These are phyloP conservation scores for Ettlia oleoabundans DNA, from an alignment of 139 green algal species.

Conservation along the genomic window DNA sequence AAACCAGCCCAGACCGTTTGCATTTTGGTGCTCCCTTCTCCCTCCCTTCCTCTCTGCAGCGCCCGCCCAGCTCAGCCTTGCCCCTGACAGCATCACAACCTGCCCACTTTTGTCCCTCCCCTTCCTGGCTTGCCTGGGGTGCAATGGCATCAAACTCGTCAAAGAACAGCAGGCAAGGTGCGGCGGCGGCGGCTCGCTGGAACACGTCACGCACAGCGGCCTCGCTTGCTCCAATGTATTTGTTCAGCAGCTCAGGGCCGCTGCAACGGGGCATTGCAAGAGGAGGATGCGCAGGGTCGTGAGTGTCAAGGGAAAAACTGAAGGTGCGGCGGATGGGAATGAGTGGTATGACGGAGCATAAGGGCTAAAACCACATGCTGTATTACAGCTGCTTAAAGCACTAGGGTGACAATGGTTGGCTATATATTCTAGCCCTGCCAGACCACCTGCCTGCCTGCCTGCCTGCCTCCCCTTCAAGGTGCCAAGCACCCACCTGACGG, in stretches of 20 bases:
- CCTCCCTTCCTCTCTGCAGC: neutral
- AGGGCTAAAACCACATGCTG: too few relatives aligned
- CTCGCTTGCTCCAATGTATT: constrained; percentile 97
- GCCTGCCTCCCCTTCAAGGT: neutral
- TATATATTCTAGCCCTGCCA: neutral
- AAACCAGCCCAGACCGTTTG: too few relatives aligned
- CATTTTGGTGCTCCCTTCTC: too few relatives aligned
- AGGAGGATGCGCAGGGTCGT: too few relatives aligned
- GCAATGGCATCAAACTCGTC: constrained; percentile 99
- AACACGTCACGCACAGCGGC: constrained; percentile 93
- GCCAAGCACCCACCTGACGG: constrained; percentile 51
- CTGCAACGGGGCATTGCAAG: constrained; percentile 44
- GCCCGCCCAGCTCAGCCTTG: too few relatives aligned
- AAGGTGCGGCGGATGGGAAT: too few relatives aligned
- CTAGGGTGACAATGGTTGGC: too few relatives aligned
- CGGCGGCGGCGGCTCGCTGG: constrained; percentile 77
- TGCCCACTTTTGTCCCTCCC: neutral
- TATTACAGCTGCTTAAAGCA: too few relatives aligned
- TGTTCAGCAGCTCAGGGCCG: constrained; percentile 98
- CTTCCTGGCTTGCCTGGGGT: constrained; percentile 47
- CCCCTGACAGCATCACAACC: neutral
- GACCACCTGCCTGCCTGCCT: too few relatives aligned
- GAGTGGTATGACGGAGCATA: too few relatives aligned
- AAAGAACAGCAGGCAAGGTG: constrained; percentile 98
- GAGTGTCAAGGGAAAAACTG: too few relatives aligned